Conservation (phyloP, 2,329 filamentous ascomycete genomes). For the Talaromyces sp. region DNA sequence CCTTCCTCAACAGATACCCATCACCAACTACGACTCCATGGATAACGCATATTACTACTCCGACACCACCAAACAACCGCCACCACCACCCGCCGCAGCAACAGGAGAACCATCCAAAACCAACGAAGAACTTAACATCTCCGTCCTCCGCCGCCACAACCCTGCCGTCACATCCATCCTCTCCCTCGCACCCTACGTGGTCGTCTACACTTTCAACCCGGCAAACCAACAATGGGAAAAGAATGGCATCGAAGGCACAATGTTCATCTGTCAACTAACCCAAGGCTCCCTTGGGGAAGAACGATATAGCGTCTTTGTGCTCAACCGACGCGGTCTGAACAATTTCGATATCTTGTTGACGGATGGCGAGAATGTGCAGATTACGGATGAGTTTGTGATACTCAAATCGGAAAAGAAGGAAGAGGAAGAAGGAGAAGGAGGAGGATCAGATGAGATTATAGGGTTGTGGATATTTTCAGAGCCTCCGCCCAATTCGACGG, state of each 20-base stretch:
- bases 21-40: constrained; percentile 61
- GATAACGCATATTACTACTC: constrained; percentile 54
- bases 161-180: constrained; percentile 70
- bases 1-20: constrained; percentile 20
- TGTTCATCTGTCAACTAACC: constrained; percentile 75
- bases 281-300: constrained; percentile 46
- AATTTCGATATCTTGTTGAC: constrained; percentile 67
- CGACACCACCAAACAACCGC: constrained; percentile 29
- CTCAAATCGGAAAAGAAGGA: constrained; percentile 44
- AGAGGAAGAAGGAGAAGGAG: not conserved
- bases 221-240: constrained; percentile 74
- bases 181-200: constrained; percentile 78
- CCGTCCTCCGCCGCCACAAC: constrained; percentile 77
- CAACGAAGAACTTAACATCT: constrained; percentile 83
- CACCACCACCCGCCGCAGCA: constrained; percentile 16
- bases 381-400: constrained; percentile 61
- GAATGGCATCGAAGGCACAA: constrained; percentile 75
- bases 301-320: constrained; percentile 60
- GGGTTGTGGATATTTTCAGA: constrained; percentile 66
- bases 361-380: constrained; percentile 59
- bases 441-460: constrained; percentile 45
- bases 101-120: constrained; percentile 43
- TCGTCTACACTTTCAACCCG: constrained; percentile 76
- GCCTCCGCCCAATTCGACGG: constrained; percentile 53
- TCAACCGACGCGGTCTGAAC: constrained; percentile 68